A percentile compares a stretch with the other conserved stretches of the same genome.
phyloP scores from a whole-genome alignment of 345 rosid genomes.

The Jatropha curcas region DNA sequence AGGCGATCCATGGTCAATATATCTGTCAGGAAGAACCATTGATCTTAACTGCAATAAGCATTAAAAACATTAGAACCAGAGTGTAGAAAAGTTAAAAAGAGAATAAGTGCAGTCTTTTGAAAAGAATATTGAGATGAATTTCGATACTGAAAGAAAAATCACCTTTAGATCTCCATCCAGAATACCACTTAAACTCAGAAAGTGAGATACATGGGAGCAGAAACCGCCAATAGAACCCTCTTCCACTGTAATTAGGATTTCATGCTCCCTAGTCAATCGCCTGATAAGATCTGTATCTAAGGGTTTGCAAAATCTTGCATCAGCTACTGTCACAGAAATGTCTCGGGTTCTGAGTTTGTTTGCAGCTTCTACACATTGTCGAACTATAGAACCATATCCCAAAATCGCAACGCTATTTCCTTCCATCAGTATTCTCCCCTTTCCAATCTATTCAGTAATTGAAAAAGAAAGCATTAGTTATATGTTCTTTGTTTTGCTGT shows the following conservation, averaged over 20 bases:
- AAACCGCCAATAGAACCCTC: slow-evolving; percentile 94
- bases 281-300: slow-evolving; percentile 66
- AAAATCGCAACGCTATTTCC: slow-evolving; percentile 70
- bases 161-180: slow-evolving; percentile 84
- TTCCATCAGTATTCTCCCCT: slow-evolving; percentile 73
- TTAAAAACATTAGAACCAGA: slow-evolving; percentile 8
- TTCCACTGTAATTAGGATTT: slow-evolving; percentile 74
- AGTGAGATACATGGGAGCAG: slow-evolving; percentile 77
- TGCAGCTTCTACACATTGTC: slow-evolving; percentile 64
- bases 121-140: slow-evolving; percentile 14
- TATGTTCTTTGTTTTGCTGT: neutral
- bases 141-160: slow-evolving; percentile 5
- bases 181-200: slow-evolving; percentile 64
- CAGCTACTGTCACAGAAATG: slow-evolving; percentile 64
- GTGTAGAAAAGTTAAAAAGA: neutral
- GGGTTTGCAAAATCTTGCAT: slow-evolving; percentile 94
- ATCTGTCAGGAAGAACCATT: slow-evolving; percentile 75
- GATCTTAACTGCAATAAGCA: slow-evolving; percentile 51
- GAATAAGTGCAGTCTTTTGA: neutral
- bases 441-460: slow-evolving; percentile 56
- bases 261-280: slow-evolving; percentile 64
- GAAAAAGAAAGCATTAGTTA: slow-evolving; percentile 3
- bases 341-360: slow-evolving; percentile 41
- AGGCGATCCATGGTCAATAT: slow-evolving; percentile 66
- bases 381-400: slow-evolving; percentile 82